phyloP scores from a whole-genome alignment of 345 rosid species.

The Citrus glauca region DNA sequence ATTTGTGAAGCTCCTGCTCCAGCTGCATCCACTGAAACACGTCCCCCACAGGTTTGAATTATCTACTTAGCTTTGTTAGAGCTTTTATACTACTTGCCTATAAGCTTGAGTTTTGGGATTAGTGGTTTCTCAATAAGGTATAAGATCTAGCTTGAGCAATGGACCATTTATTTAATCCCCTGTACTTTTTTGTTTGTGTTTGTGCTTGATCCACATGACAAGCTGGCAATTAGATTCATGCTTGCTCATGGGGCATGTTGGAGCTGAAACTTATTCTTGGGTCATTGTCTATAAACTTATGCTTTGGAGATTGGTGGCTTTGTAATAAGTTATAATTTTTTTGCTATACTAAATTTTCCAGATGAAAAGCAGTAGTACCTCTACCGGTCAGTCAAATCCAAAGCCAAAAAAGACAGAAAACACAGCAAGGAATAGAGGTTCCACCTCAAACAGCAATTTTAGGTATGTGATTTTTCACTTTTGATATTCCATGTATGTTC shows the following conservation, averaged over 20 bases:
- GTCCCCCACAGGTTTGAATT: slow-evolving; percentile 34
- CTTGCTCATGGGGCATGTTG: background rate
- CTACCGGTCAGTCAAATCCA: slow-evolving; percentile 31
- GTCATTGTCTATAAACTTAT: background rate
- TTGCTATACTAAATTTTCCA: slow-evolving; percentile 13
- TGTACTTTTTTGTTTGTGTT: background rate
- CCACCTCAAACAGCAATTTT: slow-evolving; percentile 54
- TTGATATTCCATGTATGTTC: background rate
- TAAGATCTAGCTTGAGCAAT: background rate
- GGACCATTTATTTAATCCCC: background rate
- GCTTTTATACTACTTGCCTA: background rate
- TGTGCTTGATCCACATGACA: background rate
- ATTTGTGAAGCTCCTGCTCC: slow-evolving; percentile 71
- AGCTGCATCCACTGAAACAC: slow-evolving; percentile 29
- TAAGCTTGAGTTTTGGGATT: background rate
- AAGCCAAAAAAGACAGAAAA: slow-evolving; percentile 50
- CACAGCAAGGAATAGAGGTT: slow-evolving; percentile 44
- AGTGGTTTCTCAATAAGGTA: background rate
- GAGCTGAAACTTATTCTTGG: background rate
- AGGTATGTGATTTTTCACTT: slow-evolving; percentile 32
- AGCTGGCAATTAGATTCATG: background rate
- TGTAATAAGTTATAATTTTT: background rate
- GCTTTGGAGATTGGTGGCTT: background rate
- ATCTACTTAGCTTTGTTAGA: background rate
- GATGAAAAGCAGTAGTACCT: slow-evolving; percentile 31